Evolutionary conservation across 805 yeast species (phyloP).

Genomic region (Wickerhamomyces alni): DNA sequence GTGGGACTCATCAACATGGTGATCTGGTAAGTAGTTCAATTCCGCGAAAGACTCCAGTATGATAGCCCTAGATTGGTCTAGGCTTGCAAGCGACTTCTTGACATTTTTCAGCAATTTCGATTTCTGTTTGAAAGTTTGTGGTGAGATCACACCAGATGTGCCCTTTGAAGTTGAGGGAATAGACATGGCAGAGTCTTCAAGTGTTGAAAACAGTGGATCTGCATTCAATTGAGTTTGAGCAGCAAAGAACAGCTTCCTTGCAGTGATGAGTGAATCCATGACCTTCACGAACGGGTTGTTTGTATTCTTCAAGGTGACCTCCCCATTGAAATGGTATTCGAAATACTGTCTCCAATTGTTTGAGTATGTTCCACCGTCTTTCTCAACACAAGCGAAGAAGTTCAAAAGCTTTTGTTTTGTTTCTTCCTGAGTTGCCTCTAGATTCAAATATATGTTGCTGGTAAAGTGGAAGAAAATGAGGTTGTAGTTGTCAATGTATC

Average conservation of each 20-base stretch:
- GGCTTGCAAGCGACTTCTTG: conserved; percentile 16
- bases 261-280: conserved; percentile 24
- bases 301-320: conserved; percentile 9
- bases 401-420: conserved; percentile 11
- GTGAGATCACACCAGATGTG: neutral
- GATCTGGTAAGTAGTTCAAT: conserved; percentile 20
- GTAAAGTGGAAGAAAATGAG: conserved; percentile 19
- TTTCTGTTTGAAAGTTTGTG: conserved; percentile 11
- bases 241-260: conserved; percentile 24
- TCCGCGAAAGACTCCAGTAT: conserved; percentile 12
- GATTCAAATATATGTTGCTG: conserved; percentile 8
- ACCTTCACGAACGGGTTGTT: conserved; percentile 18
- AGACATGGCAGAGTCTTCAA: conserved; percentile 45
- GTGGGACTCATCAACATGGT: conserved; percentile 21
- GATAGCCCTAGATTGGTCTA: conserved; percentile 19
- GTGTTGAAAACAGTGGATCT: conserved; percentile 44
- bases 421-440: neutral
- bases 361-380: conserved; percentile 13
- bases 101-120: conserved; percentile 17
- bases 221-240: conserved; percentile 27
- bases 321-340: conserved; percentile 19
- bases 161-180: conserved; percentile 30
- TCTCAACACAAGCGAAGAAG: conserved; percentile 15
- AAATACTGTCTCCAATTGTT: conserved; percentile 16
- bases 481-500: conserved; percentile 16